Base-by-base conservation (phyloP, 345 rosid genomes). In the Arabidopsis suecica region DNA sequence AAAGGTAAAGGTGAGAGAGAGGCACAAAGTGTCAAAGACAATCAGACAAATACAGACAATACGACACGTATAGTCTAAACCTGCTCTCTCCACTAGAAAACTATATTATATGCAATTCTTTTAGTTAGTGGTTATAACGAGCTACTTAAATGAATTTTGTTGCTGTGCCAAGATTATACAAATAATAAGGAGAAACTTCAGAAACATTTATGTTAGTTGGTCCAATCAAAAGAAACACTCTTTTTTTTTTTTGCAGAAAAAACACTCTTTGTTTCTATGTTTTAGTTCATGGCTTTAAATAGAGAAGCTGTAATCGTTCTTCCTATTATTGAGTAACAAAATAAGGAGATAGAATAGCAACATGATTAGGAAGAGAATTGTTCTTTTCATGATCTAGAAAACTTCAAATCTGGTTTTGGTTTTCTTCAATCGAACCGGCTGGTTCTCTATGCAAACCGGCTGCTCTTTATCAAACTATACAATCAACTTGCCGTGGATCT, bases 1-100 rank as follows among this genome's bases (percentile, higher is more conserved):
- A 75, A 68, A 75, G 73, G 63, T 60, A 49, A 68, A 75, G 62
- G 40, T 50, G 34, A 57, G 33, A 57, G 65, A 63, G 30, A 28
- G 8, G 25, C 51, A 59, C 53, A 40, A 67, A 66, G 68, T 66
- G 12, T 48, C 42, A 48, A 18, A 38, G 45, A 68, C 69, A 68
- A 75, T 75, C 34, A 49, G 54, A 61, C 67, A 48, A 14, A 75
- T 11, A 14, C n/a, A 30, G 68, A 68, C 14, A 53, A 44, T 14
- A 42, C 3, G 74, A 70, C 80, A 69, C 80, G 71, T 61, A 2
- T 37, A 3, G 0, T 5, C 18, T 41, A 22, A 30, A 51, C 63
- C 79, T 54, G 11, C 40, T 55, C 40, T 55, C 20, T 55, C 65
- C 65, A 62, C 80, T 61, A 14, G 6, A 2, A 50, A 75, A 50